Percentiles rank a stretch among this genome's conserved stretches.
phyloP scores from a whole-genome alignment of 352 stramenopile genomes.

The Hyaloperonospora arabidopsidis region DNA sequence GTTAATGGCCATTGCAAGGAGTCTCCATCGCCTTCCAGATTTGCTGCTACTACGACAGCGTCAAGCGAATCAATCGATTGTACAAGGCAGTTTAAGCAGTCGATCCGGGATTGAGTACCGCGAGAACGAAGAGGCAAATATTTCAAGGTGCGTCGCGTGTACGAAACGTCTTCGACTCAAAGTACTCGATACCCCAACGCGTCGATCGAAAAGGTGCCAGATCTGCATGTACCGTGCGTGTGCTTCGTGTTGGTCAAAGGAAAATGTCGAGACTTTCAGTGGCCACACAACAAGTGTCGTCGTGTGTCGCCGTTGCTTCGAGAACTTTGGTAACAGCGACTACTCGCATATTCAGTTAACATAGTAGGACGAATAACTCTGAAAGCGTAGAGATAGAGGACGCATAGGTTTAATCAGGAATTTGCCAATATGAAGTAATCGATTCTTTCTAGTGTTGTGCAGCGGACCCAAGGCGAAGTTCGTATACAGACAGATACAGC shows the following conservation, averaged over 20 bases:
- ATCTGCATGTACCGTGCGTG: constrained; percentile 42
- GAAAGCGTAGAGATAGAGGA: no score
- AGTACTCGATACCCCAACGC: constrained; percentile 25
- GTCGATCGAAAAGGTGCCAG: constrained; percentile 32
- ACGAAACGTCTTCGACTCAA: constrained; percentile 34
- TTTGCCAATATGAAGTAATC: no score
- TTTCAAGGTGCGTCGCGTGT: constrained; percentile 35
- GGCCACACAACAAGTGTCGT: constrained; percentile 25
- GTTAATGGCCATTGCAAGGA: constrained; percentile 25
- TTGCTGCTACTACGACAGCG: constrained; percentile 22
- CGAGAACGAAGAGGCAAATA: constrained; percentile 12
- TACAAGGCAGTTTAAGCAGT: constrained; percentile 7
- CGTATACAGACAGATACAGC: no score
- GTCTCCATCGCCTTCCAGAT: constrained; percentile 27
- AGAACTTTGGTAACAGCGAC: constrained; percentile 34
- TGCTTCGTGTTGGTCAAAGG: constrained; percentile 30
- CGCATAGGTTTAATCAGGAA: no score
- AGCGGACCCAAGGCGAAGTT: no score
- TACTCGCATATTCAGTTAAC: constrained; percentile 31
- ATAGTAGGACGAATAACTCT: neutral
- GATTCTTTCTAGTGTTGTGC: no score
- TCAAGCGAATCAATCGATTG: constrained; percentile 5
- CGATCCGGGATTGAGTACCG: constrained; percentile 10
- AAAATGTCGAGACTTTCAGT: constrained; percentile 36
- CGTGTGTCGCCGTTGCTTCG: constrained; percentile 36